These are phyloP conservation scores for Hydnomerulius pinastri DNA, from an alignment of 768 basidiomycete species.

Conservation along the genomic window DNA sequence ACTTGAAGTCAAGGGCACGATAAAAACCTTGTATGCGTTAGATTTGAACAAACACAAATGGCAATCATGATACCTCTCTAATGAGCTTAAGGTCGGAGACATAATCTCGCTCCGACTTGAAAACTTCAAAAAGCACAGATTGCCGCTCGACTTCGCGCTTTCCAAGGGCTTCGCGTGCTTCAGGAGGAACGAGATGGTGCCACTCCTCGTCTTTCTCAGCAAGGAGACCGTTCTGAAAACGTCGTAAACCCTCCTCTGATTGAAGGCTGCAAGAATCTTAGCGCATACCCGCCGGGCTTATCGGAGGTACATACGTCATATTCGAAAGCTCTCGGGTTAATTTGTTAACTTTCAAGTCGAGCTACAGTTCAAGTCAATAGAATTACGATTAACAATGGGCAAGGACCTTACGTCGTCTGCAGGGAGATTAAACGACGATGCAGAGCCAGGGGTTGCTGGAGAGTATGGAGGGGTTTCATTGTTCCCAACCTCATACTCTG, in stretches of 20 bases:
- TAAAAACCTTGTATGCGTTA: conserved; percentile 57
- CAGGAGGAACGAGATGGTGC: conserved; percentile 75
- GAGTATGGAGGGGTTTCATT: conserved; percentile 36
- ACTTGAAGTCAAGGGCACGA: conserved; percentile 60
- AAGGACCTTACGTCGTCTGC: conserved; percentile 38
- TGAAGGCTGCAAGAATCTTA: conserved; percentile 45
- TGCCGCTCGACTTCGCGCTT: conserved; percentile 83
- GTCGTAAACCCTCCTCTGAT: conserved; percentile 61
- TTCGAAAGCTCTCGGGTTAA: conserved; percentile 37
- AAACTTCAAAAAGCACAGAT: conserved; percentile 84
- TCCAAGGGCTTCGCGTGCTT: conserved; percentile 68
- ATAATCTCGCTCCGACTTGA: conserved; percentile 89
- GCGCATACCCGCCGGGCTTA: conserved; percentile 4
- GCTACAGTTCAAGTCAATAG: conserved; percentile 22
- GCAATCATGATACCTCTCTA: conserved; percentile 51
- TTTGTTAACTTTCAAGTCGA: conserved; percentile 25
- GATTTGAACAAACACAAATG: conserved; percentile 2
- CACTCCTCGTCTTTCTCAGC: conserved; percentile 77
- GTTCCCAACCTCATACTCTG: conserved; percentile 16
- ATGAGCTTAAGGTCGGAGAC: conserved; percentile 75
- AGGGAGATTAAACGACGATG: conserved; percentile 35
- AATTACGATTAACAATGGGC: conserved; percentile 18
- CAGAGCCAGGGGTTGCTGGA: conserved; percentile 34
- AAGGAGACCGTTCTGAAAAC: conserved; percentile 69
- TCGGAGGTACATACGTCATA: conserved; percentile 38